phyloP scores from a whole-genome alignment of 2,329 filamentous ascomycete genomes.

The Neonectria sp. region DNA sequence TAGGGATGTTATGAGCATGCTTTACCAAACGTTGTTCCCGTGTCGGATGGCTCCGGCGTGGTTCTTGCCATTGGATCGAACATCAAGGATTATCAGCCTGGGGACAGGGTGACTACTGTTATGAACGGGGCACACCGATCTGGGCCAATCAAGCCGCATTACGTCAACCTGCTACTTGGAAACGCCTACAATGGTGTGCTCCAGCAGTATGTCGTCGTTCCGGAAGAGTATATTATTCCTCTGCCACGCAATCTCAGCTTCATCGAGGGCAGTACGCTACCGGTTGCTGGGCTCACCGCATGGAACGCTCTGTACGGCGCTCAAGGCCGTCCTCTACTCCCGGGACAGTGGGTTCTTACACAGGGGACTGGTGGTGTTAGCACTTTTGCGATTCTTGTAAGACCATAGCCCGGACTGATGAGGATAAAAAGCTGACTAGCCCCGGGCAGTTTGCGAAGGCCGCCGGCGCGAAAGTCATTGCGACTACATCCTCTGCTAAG shows the following conservation, averaged over 20 bases:
- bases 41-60: conserved; percentile 62
- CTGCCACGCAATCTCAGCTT: conserved; percentile 67
- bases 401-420: too few species aligned
- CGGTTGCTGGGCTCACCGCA: conserved; percentile 61
- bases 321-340: conserved; percentile 46
- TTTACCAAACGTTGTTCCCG: too few species aligned
- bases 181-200: conserved; percentile 75
- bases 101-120: conserved; percentile 66
- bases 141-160: conserved; percentile 51
- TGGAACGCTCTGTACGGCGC: conserved; percentile 36
- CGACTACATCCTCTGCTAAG: conserved; percentile 66
- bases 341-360: conserved; percentile 57
- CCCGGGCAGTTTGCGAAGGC: conserved; percentile 54
- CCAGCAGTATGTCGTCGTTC: conserved; percentile 74
- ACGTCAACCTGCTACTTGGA: conserved; percentile 69
- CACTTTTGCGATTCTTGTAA: neutral
- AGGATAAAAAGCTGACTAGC: too few species aligned
- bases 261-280: conserved; percentile 65
- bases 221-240: conserved; percentile 73
- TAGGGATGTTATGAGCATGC: too few species aligned
- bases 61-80: conserved; percentile 61
- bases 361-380: conserved; percentile 26
- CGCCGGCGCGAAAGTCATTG: conserved; percentile 69
- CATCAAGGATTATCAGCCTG: conserved; percentile 57
- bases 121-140: conserved; percentile 66